Base-by-base conservation (phyloP, 306 rosid genomes). In the Spatholobus suberectus region DNA sequence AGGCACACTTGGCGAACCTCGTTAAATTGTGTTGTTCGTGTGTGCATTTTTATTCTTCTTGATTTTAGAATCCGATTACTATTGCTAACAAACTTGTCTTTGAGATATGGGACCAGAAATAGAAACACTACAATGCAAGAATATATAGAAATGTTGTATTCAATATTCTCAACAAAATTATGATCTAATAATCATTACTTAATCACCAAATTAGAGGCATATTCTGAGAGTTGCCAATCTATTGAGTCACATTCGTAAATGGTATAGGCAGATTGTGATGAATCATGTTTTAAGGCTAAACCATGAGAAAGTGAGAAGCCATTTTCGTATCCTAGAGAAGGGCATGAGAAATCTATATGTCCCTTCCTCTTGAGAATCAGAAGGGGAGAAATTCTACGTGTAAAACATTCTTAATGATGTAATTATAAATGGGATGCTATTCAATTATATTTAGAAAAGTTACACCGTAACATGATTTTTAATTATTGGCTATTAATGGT, bases 121-220 rank as follows among this genome's bases (percentile, higher is more conserved):
- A 20, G 38, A 46, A 5, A 38, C 12, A 35, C 26, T 40, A 34
- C 21, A 24, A 32, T 66, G 9, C 29, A 51, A 77, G n/a, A 77
- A 63, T 77, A n/a, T 67, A 52, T 24, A 24, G 7, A 66, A 46
- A 79, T 54, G 52, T 35, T 65, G 75, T 66, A 29, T n/a, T n/a
- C n/a, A n/a, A n/a, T n/a, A n/a, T 49, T 54, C 8, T 11, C 15
- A 17, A 9, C 62, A 54, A 54, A 66, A 37, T 15, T 79, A 13
- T 67, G 20, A 52, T 37, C 73, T 21, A 29, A 34, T 18, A 29
- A 17, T 24, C 26, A 27, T 5, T 62, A 62, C 55, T 57, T 75
- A n/a, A 23, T 75, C 58, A 58, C 54, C 57, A 21, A 41, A 76
- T 35, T 10, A 26, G 21, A 18, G 21, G 9, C 37, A 55, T 17